Percentiles rank a stretch among this genome's conserved stretches.
Conservation (phyloP, 192 early-diverging fungal genomes). For the Lunasporangiospora selenospora region DNA sequence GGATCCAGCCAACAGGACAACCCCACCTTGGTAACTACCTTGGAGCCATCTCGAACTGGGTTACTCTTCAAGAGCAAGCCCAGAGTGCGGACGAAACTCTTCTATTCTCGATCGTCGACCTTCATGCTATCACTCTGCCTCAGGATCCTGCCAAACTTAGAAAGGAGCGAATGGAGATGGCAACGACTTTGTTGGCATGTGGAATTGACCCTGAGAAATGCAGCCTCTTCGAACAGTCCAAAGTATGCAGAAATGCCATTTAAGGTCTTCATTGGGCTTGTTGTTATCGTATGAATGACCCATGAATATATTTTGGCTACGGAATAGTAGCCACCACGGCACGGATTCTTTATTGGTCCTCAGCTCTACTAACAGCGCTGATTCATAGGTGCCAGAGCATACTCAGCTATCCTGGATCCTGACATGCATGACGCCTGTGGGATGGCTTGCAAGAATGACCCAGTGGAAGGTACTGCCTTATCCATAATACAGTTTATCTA, state of each 20-base stretch:
- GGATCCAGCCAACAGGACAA: slow-evolving; percentile 93
- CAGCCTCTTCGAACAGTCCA: slow-evolving; percentile 86
- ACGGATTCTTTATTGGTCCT: too few relatives aligned
- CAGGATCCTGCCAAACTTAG: slow-evolving; percentile 70
- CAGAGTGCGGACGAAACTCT: slow-evolving; percentile 43
- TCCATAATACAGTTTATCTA: background rate
- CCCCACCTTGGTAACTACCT: slow-evolving; percentile 96
- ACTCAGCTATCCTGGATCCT: slow-evolving; percentile 87
- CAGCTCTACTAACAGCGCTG: too few relatives aligned
- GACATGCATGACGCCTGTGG: slow-evolving; percentile 85
- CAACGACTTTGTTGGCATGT: slow-evolving; percentile 79
- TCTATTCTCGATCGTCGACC: slow-evolving; percentile 85
- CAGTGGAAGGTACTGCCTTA: slow-evolving; percentile 82
- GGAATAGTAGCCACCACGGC: background rate
- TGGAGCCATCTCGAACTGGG: slow-evolving; percentile 90
- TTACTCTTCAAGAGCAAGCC: slow-evolving; percentile 65
- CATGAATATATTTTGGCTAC: background rate
- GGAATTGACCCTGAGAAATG: slow-evolving; percentile 79
- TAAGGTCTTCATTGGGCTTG: too few relatives aligned
- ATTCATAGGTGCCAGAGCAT: slow-evolving; percentile 67
- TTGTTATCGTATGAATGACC: too few relatives aligned
- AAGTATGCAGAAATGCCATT: too few relatives aligned
- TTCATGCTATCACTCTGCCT: slow-evolving; percentile 87
- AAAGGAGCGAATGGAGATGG: slow-evolving; percentile 74
- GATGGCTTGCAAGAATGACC: slow-evolving; percentile 93